Base-by-base conservation (phyloP, 352 stramenopile species). In the Globisporangium paroecandrum region DNA sequence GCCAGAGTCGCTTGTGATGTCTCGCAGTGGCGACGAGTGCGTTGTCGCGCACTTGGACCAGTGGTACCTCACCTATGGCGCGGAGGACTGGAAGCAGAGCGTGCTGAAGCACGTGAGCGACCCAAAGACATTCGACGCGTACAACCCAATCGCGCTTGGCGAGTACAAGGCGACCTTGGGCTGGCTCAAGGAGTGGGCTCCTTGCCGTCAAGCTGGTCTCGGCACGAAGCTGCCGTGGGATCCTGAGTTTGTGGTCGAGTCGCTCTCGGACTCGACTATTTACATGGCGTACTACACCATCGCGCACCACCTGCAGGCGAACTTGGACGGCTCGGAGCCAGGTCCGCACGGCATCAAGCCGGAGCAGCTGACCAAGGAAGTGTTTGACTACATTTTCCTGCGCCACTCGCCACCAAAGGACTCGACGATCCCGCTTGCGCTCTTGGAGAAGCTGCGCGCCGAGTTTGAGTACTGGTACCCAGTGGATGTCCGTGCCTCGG, bases 231-330 rank as follows among this genome's bases (percentile, higher is more conserved):
- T 99, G 54, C 98, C 98, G 12, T 99, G 98, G 98, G 98, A 99
- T 83, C 86, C 90, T 8, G 78, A 98, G 69, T 99, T 98, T 77
- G 96, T 99, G 22, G 99, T 99, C 57, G 98, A 99, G 79, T 99
- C 93, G 54, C 90, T 99, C 38, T 99, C 97, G 32, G 98, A 99
- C 77, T 99, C 93, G 79, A 99, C 98, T 20, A 99, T 99, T 70
- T 99, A 99, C 87, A 99, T 99, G 98, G 97, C 98, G 32, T 99
- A 99, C 81, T 99, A 99, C 79, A 99, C 98, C 10, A 99, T 99
- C 69, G 94, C 97, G 5, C 97, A 99, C 83, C 86, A 99, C 74
- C 80, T 99, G 65, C 98, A 99, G 72, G 73, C 75, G 73, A 99
- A 98, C 83, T 71, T 99, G 32, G 94, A 99, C 72, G 98, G 97